Percentiles rank a stretch among this genome's conserved stretches.
phyloP scores from a whole-genome alignment of 495 filamentous ascomycete species.

The Daldinia bambusicola region DNA sequence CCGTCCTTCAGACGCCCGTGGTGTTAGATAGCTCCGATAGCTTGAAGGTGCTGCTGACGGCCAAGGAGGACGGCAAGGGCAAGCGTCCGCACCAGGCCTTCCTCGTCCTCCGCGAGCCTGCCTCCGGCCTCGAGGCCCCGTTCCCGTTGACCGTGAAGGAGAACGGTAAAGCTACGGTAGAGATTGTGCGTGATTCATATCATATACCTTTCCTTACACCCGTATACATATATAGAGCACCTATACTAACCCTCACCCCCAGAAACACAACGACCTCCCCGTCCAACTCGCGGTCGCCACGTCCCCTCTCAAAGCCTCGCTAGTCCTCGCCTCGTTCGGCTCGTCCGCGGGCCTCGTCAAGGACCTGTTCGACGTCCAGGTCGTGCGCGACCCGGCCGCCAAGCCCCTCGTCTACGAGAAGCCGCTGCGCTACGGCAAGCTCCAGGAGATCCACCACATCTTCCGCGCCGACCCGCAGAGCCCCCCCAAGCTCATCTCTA shows the following conservation, averaged over 20 bases:
- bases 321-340: conserved; percentile 90
- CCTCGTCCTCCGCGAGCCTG: conserved; percentile 78
- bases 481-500: conserved; percentile 82
- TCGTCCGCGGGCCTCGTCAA: conserved; percentile 71
- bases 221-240: too few species aligned
- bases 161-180: conserved; percentile 82
- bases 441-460: conserved; percentile 87
- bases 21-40: conserved; percentile 73
- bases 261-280: conserved; percentile 93
- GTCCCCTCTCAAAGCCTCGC: conserved; percentile 74
- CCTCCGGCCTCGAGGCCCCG: conserved; percentile 84
- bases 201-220: neutral
- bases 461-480: conserved; percentile 83
- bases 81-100: conserved; percentile 95
- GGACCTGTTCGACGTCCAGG: conserved; percentile 72
- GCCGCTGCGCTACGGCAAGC: conserved; percentile 81
- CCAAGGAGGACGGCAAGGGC: conserved; percentile 78
- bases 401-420: conserved; percentile 70
- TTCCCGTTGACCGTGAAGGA: conserved; percentile 88
- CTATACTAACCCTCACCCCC: conserved; percentile 26
- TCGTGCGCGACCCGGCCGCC: conserved; percentile 65
- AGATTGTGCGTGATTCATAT: conserved; percentile 69
- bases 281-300: conserved; percentile 76
- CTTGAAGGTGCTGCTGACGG: conserved; percentile 82
- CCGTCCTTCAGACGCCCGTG: conserved; percentile 69